Evolutionary conservation across 176 grass and related monocot species (phyloP).

Genomic region (Aegilops longissima): DNA sequence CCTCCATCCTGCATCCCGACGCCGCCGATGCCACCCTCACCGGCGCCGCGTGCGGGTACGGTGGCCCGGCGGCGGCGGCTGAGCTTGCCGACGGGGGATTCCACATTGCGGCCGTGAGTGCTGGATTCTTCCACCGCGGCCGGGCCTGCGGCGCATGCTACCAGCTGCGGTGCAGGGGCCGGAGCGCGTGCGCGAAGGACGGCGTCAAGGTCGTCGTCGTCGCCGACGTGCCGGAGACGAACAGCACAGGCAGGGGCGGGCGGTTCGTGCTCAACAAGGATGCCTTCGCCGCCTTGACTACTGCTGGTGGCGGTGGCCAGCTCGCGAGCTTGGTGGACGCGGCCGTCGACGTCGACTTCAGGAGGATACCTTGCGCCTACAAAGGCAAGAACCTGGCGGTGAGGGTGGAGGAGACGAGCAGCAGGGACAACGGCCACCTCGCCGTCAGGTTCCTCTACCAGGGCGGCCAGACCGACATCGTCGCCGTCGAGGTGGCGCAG

Average conservation of each 20-base stretch:
- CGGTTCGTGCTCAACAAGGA: conserved; percentile 36
- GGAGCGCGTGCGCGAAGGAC: conserved; percentile 33
- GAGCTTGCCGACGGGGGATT: not conserved
- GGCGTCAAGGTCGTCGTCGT: conserved; percentile 59
- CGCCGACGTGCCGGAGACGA: not conserved
- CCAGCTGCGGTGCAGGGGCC: conserved; percentile 53
- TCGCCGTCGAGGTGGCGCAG: conserved; percentile 55
- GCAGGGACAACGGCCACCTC: conserved; percentile 5
- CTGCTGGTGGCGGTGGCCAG: not conserved
- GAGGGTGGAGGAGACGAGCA: conserved; percentile 48
- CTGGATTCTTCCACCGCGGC: conserved; percentile 31
- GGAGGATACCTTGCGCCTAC: conserved; percentile 58
- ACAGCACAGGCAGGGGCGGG: not conserved
- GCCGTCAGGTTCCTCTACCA: conserved; percentile 61
- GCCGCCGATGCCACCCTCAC: not conserved
- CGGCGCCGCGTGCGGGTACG: conserved; percentile 43
- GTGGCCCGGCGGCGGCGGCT: conserved; percentile 20
- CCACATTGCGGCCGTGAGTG: conserved; percentile 30
- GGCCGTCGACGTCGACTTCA: conserved; percentile 47
- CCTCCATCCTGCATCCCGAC: not conserved
- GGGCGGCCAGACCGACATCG: conserved; percentile 70
- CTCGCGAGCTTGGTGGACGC: not conserved
- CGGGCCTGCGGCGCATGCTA: conserved; percentile 55
- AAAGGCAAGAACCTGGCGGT: conserved; percentile 39
- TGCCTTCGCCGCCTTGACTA: conserved; percentile 51